Percentiles rank a stretch among this genome's conserved stretches.
phyloP scores from a whole-genome alignment of 2,329 filamentous ascomycete genomes.

The Gnomoniopsis sp. region DNA sequence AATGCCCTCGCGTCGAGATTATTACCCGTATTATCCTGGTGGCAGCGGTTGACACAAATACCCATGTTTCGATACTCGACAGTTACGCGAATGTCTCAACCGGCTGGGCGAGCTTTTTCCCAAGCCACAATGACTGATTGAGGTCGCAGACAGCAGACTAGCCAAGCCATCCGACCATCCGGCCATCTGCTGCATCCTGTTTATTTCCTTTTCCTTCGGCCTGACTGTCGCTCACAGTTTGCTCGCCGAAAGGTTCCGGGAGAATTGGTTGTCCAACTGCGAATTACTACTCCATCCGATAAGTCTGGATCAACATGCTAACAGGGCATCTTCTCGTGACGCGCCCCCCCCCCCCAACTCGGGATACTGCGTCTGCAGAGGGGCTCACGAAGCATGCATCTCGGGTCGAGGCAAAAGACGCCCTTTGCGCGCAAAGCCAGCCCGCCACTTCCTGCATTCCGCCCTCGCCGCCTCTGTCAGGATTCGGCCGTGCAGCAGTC shows the following conservation, averaged over 20 bases:
- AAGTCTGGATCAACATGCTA: conserved; percentile 13
- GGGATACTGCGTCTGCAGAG: conserved; percentile 6
- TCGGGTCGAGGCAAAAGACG: neutral
- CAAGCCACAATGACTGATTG: too few species aligned
- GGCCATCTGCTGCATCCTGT: too few species aligned
- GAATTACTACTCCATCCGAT: neutral
- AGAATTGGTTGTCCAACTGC: neutral
- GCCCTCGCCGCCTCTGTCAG: neutral
- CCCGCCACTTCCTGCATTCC: conserved; percentile 7
- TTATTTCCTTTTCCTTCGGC: too few species aligned
- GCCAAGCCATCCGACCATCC: too few species aligned
- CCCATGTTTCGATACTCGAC: too few species aligned
- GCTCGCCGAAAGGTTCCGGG: neutral
- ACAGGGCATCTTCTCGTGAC: conserved; percentile 6
- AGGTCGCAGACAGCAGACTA: too few species aligned
- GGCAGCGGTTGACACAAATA: too few species aligned
- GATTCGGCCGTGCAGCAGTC: conserved; percentile 12
- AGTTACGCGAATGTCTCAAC: too few species aligned
- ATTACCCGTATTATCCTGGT: too few species aligned
- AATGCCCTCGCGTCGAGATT: too few species aligned
- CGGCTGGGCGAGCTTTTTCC: too few species aligned
- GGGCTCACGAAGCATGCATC: conserved; percentile 1
- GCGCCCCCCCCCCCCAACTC: neutral
- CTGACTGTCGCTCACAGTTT: neutral
- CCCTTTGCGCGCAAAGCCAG: conserved; percentile 1